phyloP scores from a whole-genome alignment of 2,329 filamentous ascomycete species.

The Talaromyces pinophilus region DNA sequence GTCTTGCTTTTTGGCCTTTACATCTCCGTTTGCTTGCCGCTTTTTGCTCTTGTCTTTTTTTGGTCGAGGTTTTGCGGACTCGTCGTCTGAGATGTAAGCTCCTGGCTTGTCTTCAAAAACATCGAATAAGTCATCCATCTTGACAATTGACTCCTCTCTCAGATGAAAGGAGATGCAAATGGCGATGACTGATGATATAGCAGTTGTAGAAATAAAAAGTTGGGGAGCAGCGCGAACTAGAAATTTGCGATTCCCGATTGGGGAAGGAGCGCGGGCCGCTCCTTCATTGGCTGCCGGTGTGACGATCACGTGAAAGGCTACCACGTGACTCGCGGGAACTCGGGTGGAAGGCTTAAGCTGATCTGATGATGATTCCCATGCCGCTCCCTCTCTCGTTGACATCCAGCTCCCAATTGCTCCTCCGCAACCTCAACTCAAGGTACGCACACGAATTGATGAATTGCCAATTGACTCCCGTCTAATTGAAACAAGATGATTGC shows the following conservation, averaged over 20 bases:
- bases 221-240: conserved; percentile 24
- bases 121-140: conserved; percentile 78
- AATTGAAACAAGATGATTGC: conserved; percentile 71
- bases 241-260: conserved; percentile 38
- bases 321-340: conserved; percentile 17
- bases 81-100: conserved; percentile 41
- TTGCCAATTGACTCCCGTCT: conserved; percentile 45
- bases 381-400: conserved; percentile 12
- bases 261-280: conserved; percentile 29
- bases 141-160: conserved; percentile 21
- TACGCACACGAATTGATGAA: conserved; percentile 27
- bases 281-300: conserved; percentile 16
- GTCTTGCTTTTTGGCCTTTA: conserved; percentile 56
- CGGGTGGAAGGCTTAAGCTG: conserved; percentile 9
- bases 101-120: conserved; percentile 71
- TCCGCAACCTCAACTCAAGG: conserved; percentile 31
- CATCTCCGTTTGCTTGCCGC: conserved; percentile 77
- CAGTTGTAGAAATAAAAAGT: conserved; percentile 21
- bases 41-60: conserved; percentile 74
- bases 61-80: conserved; percentile 37
- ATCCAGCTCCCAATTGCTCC: conserved; percentile 15
- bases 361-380: conserved; percentile 17
- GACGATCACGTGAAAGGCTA: conserved; percentile 20
- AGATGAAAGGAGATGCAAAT: conserved; percentile 14
- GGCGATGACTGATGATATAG: not conserved